Percentiles rank a stretch among this genome's conserved stretches.
Evolutionary conservation across 1,284 basidiomycete species (phyloP).

Genomic region (Hypsizygus ulmarius): DNA sequence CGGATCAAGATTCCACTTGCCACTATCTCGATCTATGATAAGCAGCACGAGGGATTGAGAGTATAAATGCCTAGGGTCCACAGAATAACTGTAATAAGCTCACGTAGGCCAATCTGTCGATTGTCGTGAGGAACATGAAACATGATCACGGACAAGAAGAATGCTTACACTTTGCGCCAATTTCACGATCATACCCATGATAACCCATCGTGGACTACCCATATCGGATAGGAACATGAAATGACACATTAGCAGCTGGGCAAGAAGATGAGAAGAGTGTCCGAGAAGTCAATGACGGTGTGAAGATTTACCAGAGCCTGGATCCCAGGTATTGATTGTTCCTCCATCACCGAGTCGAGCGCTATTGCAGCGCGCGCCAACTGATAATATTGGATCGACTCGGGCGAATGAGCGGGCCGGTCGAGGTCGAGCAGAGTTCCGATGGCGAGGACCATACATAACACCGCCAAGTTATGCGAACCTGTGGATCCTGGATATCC

Average conservation of each 20-base stretch:
- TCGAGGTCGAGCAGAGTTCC: slow-evolving; percentile 51
- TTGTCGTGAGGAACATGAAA: slow-evolving; percentile 11
- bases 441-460: slow-evolving; percentile 46
- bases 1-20: slow-evolving; percentile 58
- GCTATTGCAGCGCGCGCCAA: slow-evolving; percentile 57
- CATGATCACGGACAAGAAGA: slow-evolving; percentile 7
- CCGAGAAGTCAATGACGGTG: slow-evolving; percentile 12
- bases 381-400: slow-evolving; percentile 57
- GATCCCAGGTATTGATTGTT: slow-evolving; percentile 58
- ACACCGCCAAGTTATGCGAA: slow-evolving; percentile 44
- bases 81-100: slow-evolving; percentile 26
- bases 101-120: slow-evolving; percentile 62
- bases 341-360: slow-evolving; percentile 60
- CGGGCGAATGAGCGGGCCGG: slow-evolving; percentile 44
- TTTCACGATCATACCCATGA: slow-evolving; percentile 68
- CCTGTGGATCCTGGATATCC: slow-evolving; percentile 39
- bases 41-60: slow-evolving; percentile 3
- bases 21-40: slow-evolving; percentile 60
- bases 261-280: slow-evolving; percentile 14
- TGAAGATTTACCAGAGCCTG: slow-evolving; percentile 57
- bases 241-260: slow-evolving; percentile 65
- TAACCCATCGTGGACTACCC: slow-evolving; percentile 62
- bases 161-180: slow-evolving; percentile 62
- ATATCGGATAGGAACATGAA: slow-evolving; percentile 68
- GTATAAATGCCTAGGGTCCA: slow-evolving; percentile 8